These are phyloP conservation scores for Apiospora malaysiana DNA, from an alignment of 2,329 filamentous ascomycete genomes.

Conservation along the genomic window DNA sequence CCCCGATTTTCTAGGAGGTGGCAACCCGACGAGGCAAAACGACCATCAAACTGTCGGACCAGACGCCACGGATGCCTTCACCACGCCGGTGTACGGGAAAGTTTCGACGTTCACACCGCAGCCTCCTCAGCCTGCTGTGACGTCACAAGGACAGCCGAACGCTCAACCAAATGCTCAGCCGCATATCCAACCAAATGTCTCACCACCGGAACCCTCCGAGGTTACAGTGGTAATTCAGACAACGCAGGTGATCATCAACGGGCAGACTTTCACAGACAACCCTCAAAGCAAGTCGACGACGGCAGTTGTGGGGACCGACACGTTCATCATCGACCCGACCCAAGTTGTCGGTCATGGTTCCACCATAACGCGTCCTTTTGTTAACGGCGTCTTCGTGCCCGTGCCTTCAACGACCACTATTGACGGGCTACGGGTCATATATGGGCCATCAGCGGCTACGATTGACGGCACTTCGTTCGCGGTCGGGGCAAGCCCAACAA, in stretches of 20 bases:
- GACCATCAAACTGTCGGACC: slow-evolving; percentile 27
- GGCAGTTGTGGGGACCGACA: slow-evolving; percentile 48
- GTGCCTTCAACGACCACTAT: slow-evolving; percentile 46
- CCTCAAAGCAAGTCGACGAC: slow-evolving; percentile 45
- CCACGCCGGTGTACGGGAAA: slow-evolving; percentile 34
- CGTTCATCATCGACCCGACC: slow-evolving; percentile 56
- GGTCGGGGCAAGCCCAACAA: slow-evolving; percentile 45
- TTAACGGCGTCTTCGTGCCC: slow-evolving; percentile 39
- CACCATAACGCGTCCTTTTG: slow-evolving; percentile 49
- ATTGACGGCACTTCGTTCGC: slow-evolving; percentile 51
- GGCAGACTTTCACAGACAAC: slow-evolving; percentile 49
- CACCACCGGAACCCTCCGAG: slow-evolving; percentile 24
- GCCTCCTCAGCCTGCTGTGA: slow-evolving; percentile 7
- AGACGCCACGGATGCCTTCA: background rate
- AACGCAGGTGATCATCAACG: slow-evolving; percentile 53
- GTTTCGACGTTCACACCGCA: slow-evolving; percentile 26
- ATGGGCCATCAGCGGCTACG: slow-evolving; percentile 48
- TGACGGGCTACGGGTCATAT: slow-evolving; percentile 46
- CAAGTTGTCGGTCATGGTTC: slow-evolving; percentile 51
- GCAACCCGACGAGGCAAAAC: slow-evolving; percentile 28
- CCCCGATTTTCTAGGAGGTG: slow-evolving; percentile 46
- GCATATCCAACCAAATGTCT: background rate
- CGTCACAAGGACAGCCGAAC: background rate
- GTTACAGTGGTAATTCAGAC: slow-evolving; percentile 52
- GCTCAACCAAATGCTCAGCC: no score